Evolutionary conservation across 495 filamentous ascomycete species (phyloP).

Genomic region (Lophiostoma macrostomum): DNA sequence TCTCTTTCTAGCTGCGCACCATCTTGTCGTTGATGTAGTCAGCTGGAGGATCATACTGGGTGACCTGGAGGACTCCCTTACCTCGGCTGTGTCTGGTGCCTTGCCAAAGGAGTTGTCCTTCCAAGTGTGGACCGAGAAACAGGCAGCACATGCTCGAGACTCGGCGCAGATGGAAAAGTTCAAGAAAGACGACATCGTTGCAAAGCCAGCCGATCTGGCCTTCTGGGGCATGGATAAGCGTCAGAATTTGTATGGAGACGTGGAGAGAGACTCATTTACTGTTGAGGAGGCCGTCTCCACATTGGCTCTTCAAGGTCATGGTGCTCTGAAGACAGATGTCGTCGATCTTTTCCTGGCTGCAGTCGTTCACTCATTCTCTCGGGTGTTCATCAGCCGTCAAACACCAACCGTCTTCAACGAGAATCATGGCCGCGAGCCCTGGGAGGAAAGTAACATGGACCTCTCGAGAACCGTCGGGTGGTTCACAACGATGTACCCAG

Average conservation of each 20-base stretch:
- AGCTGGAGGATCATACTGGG: constrained; percentile 32
- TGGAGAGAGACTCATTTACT: constrained; percentile 23
- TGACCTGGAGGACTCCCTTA: constrained; percentile 32
- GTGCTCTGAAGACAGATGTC: constrained; percentile 20
- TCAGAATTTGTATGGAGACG: constrained; percentile 25
- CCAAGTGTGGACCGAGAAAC: constrained; percentile 26
- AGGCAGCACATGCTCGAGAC: constrained; percentile 17
- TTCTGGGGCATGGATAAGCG: constrained; percentile 30
- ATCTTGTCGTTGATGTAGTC: constrained; percentile 34
- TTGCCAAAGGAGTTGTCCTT: constrained; percentile 23
- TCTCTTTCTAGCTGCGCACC: constrained; percentile 30
- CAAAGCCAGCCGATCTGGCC: constrained; percentile 13
- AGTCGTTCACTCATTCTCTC: constrained; percentile 30
- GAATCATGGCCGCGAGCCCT: constrained; percentile 31
- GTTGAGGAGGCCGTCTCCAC: constrained; percentile 14
- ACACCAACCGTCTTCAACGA: constrained; percentile 33
- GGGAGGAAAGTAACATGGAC: constrained; percentile 25
- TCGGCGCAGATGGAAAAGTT: neutral
- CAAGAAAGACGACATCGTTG: neutral
- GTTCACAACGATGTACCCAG: constrained; percentile 34
- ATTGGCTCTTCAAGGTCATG: constrained; percentile 16
- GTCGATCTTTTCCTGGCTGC: constrained; percentile 30
- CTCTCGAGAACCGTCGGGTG: constrained; percentile 33
- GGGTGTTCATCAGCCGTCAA: constrained; percentile 22
- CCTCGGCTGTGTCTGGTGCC: neutral